These are phyloP conservation scores for Colletotrichum sp. DNA, from an alignment of 2,329 filamentous ascomycete genomes.

Conservation along the genomic window DNA sequence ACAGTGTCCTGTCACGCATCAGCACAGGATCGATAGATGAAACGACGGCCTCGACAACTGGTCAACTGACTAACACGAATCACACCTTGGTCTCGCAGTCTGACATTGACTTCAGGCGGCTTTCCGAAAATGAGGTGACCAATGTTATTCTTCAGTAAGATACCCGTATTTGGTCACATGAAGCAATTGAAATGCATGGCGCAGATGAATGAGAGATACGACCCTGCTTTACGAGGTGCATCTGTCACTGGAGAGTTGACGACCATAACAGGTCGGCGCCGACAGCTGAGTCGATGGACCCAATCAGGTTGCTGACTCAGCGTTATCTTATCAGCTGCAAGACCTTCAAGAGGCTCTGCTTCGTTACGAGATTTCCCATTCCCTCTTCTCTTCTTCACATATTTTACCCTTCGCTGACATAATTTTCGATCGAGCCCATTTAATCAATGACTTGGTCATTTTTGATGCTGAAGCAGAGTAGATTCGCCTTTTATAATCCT, in stretches of 20 bases:
- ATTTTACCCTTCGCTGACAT: conserved; percentile 46
- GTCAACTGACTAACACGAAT: conserved; percentile 6
- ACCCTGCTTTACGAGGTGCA: not conserved
- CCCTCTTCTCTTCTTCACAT: conserved; percentile 47
- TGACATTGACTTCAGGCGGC: not conserved
- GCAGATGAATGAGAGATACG: not conserved
- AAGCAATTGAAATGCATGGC: not conserved
- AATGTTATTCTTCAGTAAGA: not conserved
- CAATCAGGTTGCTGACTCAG: not conserved
- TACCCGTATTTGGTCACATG: not conserved
- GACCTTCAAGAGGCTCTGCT: not conserved
- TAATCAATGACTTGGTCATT: conserved; percentile 47
- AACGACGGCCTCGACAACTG: not conserved
- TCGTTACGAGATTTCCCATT: not conserved
- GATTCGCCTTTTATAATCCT: conserved; percentile 64
- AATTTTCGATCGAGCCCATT: conserved; percentile 35
- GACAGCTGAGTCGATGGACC: not conserved
- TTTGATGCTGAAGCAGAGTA: conserved; percentile 58
- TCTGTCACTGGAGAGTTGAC: not conserved
- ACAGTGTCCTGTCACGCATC: not conserved
- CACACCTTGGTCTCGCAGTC: not conserved
- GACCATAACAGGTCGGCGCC: not conserved
- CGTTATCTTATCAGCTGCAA: conserved; percentile 15
- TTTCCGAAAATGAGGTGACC: not conserved
- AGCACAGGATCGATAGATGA: not conserved